Conservation (phyloP, 2,329 filamentous ascomycete species). For the Macroventuria anomochaeta region DNA sequence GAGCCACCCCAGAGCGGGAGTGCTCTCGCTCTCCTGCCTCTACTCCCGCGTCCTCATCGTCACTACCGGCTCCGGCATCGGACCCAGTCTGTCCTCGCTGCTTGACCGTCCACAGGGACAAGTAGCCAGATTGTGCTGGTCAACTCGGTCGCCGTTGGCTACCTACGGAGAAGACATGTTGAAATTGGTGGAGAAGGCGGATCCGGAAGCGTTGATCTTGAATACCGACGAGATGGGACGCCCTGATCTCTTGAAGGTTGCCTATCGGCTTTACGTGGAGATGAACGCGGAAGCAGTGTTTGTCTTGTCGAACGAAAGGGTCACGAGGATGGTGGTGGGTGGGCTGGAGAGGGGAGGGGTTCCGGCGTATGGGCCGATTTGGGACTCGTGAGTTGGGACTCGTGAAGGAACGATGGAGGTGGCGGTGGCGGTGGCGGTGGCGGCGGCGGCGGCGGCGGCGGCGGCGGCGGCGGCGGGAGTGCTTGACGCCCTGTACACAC, state of each 20-base stretch:
- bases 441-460: too few relatives aligned
- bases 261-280: constrained; percentile 58
- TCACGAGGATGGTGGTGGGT: constrained; percentile 73
- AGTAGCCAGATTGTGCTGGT: constrained; percentile 71
- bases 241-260: constrained; percentile 65
- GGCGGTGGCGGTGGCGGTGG: too few relatives aligned
- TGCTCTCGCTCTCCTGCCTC: constrained; percentile 40
- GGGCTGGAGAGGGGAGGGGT: constrained; percentile 70
- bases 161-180: constrained; percentile 69
- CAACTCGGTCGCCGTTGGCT: constrained; percentile 64
- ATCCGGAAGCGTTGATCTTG: constrained; percentile 69
- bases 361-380: constrained; percentile 75
- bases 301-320: constrained; percentile 72
- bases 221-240: constrained; percentile 68
- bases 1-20: constrained; percentile 37
- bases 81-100: constrained; percentile 57
- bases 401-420: too few relatives aligned
- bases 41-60: constrained; percentile 43
- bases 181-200: constrained; percentile 61
- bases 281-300: constrained; percentile 70
- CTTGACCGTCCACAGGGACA: constrained; percentile 58
- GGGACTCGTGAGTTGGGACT: constrained; percentile 63
- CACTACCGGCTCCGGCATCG: constrained; percentile 47
- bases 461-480: too few relatives aligned
- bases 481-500: not conserved